A percentile compares a stretch with the other conserved stretches of the same genome.
phyloP scores from a whole-genome alignment of 352 stramenopile genomes.

The Lagenidium giganteum region DNA sequence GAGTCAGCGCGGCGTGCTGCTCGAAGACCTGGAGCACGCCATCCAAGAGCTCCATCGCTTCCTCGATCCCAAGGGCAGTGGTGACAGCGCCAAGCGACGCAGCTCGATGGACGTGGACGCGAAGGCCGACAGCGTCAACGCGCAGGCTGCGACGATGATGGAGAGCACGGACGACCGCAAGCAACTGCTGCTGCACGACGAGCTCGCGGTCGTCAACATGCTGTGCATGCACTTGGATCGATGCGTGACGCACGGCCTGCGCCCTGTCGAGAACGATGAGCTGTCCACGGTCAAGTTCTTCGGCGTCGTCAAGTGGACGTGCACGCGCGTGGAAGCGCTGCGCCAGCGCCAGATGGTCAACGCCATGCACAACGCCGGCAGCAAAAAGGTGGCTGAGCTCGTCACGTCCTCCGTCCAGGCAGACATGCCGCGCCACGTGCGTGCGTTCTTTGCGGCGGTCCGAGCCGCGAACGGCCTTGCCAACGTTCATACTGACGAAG shows the following conservation, averaged over 20 bases:
- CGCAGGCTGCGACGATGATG: conserved; percentile 48
- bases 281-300: conserved; percentile 64
- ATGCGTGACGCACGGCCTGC: conserved; percentile 49
- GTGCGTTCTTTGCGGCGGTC: conserved; percentile 46
- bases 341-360: conserved; percentile 50
- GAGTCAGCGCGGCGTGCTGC: conserved; percentile 54
- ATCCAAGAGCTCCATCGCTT: conserved; percentile 46
- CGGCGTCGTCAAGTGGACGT: conserved; percentile 69
- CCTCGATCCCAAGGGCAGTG: conserved; percentile 26
- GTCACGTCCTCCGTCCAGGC: conserved; percentile 53
- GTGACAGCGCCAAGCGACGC: background rate
- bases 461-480: conserved; percentile 38
- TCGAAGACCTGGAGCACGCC: conserved; percentile 59
- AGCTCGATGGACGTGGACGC: conserved; percentile 11
- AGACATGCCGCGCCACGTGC: conserved; percentile 51
- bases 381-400: conserved; percentile 37
- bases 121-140: conserved; percentile 1
- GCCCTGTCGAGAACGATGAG: conserved; percentile 32
- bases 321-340: conserved; percentile 54
- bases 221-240: conserved; percentile 58
- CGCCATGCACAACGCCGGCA: conserved; percentile 44
- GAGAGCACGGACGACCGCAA: conserved; percentile 54
- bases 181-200: conserved; percentile 53
- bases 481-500: conserved; percentile 56
- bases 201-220: conserved; percentile 49